Conservation (phyloP, 768 basidiomycete genomes). For the Roridomyces roridus region DNA sequence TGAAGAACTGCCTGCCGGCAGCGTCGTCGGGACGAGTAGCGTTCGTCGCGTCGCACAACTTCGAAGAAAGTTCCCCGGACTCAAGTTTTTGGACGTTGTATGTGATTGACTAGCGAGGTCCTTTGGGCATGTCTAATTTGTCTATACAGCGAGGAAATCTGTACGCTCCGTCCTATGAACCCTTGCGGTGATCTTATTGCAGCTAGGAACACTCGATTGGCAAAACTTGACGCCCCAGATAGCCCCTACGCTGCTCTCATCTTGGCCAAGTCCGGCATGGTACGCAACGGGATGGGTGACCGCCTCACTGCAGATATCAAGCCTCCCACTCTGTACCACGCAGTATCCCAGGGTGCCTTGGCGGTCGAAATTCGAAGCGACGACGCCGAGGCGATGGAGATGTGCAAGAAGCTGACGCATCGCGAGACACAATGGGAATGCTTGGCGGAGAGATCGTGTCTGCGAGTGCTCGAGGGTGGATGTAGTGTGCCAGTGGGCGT, state of each 20-base stretch:
- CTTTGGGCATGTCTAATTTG: background rate
- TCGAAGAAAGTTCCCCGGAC: constrained; percentile 72
- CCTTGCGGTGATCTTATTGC: constrained; percentile 11
- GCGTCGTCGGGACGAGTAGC: constrained; percentile 94
- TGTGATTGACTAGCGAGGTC: constrained; percentile 33
- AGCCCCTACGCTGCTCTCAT: constrained; percentile 87
- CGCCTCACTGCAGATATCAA: constrained; percentile 78
- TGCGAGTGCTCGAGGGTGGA: constrained; percentile 93
- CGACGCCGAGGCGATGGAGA: constrained; percentile 62
- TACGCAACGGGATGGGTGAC: constrained; percentile 75
- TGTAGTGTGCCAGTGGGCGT: constrained; percentile 97
- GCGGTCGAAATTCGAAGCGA: constrained; percentile 82
- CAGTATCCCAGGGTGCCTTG: constrained; percentile 95
- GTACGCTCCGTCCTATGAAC: constrained; percentile 51
- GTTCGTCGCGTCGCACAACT: constrained; percentile 93
- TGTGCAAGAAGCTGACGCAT: constrained; percentile 77
- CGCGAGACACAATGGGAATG: constrained; percentile 79
- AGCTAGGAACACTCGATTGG: constrained; percentile 83
- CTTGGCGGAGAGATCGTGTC: constrained; percentile 84
- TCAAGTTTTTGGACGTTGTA: constrained; percentile 90
- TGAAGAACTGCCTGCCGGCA: constrained; percentile 85
- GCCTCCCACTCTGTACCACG: constrained; percentile 81
- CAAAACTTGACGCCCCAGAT: constrained; percentile 86
- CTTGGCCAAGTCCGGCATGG: constrained; percentile 91
- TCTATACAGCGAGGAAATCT: constrained; percentile 78